Percentiles rank a stretch among this genome's conserved stretches.
phyloP scores from a whole-genome alignment of 345 rosid species.

The Eucalyptus guilfoylei region DNA sequence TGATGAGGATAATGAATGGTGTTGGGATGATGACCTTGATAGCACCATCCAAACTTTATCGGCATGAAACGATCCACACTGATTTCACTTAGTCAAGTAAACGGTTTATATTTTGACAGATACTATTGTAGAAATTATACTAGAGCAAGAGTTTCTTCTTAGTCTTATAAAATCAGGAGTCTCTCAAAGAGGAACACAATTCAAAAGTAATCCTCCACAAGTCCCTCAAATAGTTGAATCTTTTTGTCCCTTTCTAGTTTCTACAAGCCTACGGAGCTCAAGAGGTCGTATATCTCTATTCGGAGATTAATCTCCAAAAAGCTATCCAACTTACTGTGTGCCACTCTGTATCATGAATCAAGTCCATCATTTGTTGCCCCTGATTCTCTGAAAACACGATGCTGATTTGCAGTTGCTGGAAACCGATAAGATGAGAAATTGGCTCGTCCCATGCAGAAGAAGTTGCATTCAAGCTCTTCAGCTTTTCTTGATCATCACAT shows the following conservation, averaged over 20 bases:
- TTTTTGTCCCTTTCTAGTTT: background rate
- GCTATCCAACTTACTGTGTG: background rate
- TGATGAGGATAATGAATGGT: background rate
- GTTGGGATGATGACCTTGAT: background rate
- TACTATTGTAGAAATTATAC: background rate
- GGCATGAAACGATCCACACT: background rate
- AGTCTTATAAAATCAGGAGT: background rate
- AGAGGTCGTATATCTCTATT: background rate
- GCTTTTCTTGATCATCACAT: background rate
- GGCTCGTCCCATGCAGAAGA: background rate
- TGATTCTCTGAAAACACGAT: background rate
- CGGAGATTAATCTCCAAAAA: background rate
- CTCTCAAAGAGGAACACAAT: accelerated
- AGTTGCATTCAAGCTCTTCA: background rate
- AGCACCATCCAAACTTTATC: background rate
- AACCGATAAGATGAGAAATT: background rate
- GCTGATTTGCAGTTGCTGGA: background rate
- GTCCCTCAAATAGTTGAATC: background rate
- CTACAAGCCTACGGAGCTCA: background rate
- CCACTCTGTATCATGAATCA: background rate
- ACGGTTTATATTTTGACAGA: background rate
- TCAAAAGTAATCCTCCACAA: background rate
- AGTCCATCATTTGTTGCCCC: background rate
- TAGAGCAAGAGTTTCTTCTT: background rate
- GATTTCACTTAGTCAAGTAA: background rate